phyloP scores from a whole-genome alignment of 2,329 filamentous ascomycete genomes.

The Fusarium mundagurra region DNA sequence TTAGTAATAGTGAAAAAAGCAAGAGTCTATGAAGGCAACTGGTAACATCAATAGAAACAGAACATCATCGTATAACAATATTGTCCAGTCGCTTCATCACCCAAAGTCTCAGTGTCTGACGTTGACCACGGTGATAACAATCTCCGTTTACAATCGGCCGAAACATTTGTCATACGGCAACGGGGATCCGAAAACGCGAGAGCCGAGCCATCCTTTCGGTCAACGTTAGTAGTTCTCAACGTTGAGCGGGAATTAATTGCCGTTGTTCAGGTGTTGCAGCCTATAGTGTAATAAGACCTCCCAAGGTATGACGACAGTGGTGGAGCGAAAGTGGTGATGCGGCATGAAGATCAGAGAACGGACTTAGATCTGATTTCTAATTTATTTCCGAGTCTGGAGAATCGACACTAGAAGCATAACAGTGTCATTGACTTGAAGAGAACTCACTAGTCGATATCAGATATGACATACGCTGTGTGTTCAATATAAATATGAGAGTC shows the following conservation, averaged over 20 bases:
- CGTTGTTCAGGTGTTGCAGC: background rate
- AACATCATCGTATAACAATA: background rate
- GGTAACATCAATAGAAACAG: background rate
- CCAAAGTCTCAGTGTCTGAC: background rate
- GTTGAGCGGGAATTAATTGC: background rate
- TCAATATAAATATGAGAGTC: background rate
- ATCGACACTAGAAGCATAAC: background rate
- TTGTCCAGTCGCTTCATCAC: background rate
- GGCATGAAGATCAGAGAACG: conserved; percentile 13
- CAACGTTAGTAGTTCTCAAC: background rate
- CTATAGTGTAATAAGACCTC: conserved; percentile 12
- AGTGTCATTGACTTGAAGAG: conserved; percentile 11
- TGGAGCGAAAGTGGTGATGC: conserved; percentile 16
- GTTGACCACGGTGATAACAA: background rate
- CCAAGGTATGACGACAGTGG: conserved; percentile 19
- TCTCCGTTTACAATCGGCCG: background rate
- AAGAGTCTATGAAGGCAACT: background rate
- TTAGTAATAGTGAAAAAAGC: background rate
- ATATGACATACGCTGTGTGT: background rate
- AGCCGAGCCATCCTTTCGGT: background rate
- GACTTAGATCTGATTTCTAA: conserved; percentile 16
- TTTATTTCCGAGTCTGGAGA: background rate
- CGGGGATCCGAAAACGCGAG: conserved; percentile 10
- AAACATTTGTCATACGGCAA: conserved; percentile 20
- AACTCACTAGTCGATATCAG: background rate